Percentiles rank a stretch among this genome's conserved stretches.
phyloP scores from a whole-genome alignment of 192 early-diverging fungal species.

The Kappamyces sp. region DNA sequence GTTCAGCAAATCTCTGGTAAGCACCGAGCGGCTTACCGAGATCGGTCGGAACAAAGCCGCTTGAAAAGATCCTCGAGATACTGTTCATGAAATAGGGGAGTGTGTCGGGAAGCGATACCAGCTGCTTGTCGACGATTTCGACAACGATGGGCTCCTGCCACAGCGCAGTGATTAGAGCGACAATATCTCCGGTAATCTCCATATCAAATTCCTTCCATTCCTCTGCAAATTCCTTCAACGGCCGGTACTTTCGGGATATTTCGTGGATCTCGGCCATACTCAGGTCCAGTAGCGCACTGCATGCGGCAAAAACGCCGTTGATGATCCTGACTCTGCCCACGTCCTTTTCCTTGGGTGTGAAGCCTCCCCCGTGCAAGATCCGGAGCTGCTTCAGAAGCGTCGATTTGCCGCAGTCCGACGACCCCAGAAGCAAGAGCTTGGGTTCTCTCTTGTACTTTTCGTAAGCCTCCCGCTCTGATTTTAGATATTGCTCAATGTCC shows the following conservation, averaged over 20 bases:
- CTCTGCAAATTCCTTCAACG: background rate
- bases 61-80: background rate
- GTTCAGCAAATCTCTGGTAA: constrained; percentile 31
- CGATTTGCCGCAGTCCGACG: constrained; percentile 44
- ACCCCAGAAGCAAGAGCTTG: constrained; percentile 40
- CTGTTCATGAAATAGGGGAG: constrained; percentile 2
- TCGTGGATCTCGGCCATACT: too few species aligned
- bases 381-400: constrained; percentile 47
- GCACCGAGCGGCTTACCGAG: background rate
- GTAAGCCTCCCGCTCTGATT: constrained; percentile 2
- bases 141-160: constrained; percentile 31
- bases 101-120: constrained; percentile 24
- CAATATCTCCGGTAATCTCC: constrained; percentile 15
- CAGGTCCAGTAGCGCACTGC: too few species aligned
- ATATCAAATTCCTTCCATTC: constrained; percentile 19
- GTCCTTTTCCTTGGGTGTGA: constrained; percentile 24
- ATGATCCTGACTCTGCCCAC: constrained; percentile 17
- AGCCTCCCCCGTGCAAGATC: constrained; percentile 39
- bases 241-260: too few species aligned
- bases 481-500: constrained; percentile 14
- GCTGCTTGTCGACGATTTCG: constrained; percentile 1
- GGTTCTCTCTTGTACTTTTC: constrained; percentile 19
- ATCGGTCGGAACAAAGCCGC: constrained; percentile 1
- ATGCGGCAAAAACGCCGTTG: constrained; percentile 29
- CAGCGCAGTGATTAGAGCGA: constrained; percentile 24